Evolutionary conservation across 257 asterid species (phyloP).

Genomic region (Plectranthus barbatus): DNA sequence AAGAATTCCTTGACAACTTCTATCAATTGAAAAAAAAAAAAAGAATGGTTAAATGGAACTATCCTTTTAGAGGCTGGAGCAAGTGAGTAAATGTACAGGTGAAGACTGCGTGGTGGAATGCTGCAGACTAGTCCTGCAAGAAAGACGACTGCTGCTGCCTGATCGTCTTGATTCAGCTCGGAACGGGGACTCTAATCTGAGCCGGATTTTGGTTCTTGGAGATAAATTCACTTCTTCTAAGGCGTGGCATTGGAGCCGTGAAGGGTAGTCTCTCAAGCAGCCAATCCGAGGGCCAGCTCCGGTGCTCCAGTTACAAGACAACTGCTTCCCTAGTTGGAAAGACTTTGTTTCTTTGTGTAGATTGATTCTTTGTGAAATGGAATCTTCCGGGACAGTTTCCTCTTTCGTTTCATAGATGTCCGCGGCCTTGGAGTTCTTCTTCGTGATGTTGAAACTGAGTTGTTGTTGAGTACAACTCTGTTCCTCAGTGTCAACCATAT

Average conservation of each 20-base stretch:
- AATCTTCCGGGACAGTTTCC: conserved; percentile 14
- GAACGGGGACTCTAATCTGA: conserved; percentile 11
- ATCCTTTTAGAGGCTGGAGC: neutral
- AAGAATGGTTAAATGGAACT: conserved; percentile 15
- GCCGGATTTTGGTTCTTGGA: conserved; percentile 12
- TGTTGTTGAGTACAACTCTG: neutral
- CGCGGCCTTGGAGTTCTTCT: neutral
- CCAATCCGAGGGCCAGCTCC: conserved; percentile 41
- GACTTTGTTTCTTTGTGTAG: conserved; percentile 29
- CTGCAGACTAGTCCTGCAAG: conserved; percentile 13
- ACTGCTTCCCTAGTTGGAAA: conserved; percentile 33
- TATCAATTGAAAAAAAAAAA: conserved; percentile 20
- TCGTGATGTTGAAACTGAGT: neutral
- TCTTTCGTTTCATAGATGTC: neutral
- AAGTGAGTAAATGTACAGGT: conserved; percentile 18
- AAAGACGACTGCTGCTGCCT: conserved; percentile 12
- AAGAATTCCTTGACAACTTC: conserved; percentile 29
- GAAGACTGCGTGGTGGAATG: conserved; percentile 24
- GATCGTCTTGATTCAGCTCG: conserved; percentile 13
- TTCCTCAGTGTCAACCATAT: conserved; percentile 2
- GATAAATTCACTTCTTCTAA: conserved; percentile 30
- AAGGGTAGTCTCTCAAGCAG: conserved; percentile 37
- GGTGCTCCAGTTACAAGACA: conserved; percentile 32
- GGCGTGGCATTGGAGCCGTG: conserved; percentile 32
- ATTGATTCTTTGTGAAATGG: conserved; percentile 25